These are phyloP conservation scores for Pestalotiopsis sp. DNA, from an alignment of 2,329 filamentous ascomycete genomes.

Conservation along the genomic window DNA sequence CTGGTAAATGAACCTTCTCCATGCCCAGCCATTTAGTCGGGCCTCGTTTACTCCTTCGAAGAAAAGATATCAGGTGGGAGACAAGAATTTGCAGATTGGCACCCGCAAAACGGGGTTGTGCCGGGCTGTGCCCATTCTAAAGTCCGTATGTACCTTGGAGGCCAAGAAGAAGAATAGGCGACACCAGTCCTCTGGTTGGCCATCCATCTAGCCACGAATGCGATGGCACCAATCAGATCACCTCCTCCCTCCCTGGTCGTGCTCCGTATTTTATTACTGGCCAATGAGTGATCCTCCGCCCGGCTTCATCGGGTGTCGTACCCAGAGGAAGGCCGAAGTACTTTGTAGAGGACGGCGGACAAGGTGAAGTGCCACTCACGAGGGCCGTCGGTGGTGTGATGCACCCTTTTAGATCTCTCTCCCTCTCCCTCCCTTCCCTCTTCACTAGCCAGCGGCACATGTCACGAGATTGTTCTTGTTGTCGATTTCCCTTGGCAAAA, in stretches of 20 bases:
- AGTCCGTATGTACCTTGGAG: background rate
- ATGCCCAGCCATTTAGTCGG: no score
- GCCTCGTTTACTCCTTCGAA: no score
- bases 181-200: background rate
- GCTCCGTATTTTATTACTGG: background rate
- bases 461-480: background rate
- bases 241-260: background rate
- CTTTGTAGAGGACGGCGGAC: no score
- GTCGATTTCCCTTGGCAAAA: background rate
- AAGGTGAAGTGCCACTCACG: no score
- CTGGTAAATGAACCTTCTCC: no score
- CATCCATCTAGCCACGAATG: background rate
- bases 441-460: background rate
- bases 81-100: background rate
- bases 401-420: no score
- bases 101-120: background rate
- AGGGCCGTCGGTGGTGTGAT: no score
- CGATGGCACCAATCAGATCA: background rate
- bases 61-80: background rate
- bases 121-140: background rate
- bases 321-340: background rate
- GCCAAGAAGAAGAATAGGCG: background rate
- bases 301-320: background rate
- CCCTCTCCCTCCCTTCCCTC: background rate
- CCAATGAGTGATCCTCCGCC: background rate